Percentiles rank a stretch among this genome's conserved stretches.
phyloP scores from a whole-genome alignment of 2,329 filamentous ascomycete species.

The Pezicula rhizophila region DNA sequence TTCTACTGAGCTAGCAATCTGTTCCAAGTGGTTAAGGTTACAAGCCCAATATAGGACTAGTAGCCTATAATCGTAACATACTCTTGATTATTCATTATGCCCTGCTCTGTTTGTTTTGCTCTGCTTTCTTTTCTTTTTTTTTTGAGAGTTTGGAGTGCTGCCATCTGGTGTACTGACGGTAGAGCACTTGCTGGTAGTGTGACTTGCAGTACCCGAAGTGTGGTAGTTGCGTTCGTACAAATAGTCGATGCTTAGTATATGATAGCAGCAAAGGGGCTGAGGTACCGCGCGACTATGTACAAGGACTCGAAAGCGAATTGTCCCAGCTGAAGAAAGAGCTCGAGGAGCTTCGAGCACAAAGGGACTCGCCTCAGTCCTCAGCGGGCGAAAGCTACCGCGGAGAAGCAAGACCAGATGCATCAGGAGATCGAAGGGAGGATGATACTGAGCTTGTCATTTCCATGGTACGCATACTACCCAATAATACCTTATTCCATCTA shows the following conservation, averaged over 20 bases:
- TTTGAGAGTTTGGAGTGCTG: too few species aligned
- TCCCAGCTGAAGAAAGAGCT: slow-evolving; percentile 11
- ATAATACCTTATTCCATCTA: not conserved
- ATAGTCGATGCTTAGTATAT: slow-evolving; percentile 18
- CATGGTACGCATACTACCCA: not conserved
- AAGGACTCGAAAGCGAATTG: slow-evolving; percentile 17
- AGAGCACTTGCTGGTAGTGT: slow-evolving; percentile 10
- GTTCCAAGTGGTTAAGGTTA: too few species aligned
- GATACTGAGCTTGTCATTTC: not conserved
- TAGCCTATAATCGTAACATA: too few species aligned
- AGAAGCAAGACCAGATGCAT: not conserved
- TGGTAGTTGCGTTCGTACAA: slow-evolving; percentile 17
- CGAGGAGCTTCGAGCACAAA: slow-evolving; percentile 11
- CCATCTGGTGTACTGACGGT: too few species aligned
- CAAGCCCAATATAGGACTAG: too few species aligned
- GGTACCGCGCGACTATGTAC: slow-evolving; percentile 21
- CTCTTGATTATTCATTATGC: too few species aligned
- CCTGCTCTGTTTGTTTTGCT: too few species aligned
- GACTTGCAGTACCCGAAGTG: slow-evolving; percentile 20
- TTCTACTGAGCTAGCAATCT: too few species aligned
- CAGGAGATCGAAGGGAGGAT: not conserved
- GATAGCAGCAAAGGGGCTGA: slow-evolving; percentile 19
- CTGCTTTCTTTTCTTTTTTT: too few species aligned
- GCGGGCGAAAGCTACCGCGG: not conserved
- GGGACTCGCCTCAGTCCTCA: not conserved